Base-by-base conservation (phyloP, 2,329 filamentous ascomycete genomes). In the Clarireedia sp. region DNA sequence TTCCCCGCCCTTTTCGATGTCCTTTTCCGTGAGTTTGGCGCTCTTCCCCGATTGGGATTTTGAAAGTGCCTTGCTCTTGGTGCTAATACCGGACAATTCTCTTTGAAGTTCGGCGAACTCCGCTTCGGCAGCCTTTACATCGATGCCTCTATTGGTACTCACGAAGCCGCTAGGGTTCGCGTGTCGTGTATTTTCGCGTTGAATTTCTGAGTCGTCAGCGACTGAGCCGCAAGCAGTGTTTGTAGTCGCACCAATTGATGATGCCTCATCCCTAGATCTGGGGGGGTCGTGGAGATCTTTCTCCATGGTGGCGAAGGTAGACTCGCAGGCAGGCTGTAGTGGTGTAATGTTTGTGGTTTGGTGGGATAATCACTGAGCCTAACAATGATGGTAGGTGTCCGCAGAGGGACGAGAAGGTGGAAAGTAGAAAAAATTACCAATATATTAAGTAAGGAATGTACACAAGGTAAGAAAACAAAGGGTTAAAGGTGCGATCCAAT, bases 31-130 rank as follows among this genome's bases (percentile, higher is more conserved):
- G n/a, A 21, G 51, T 56, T 16, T 65, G 54, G 56, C 64, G 61
- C 41, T 54, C 66, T 48, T 67, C 64, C 51, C 57, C 14, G 59
- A 60, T 70, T 72, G 67, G 75, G 81, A 7, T 71, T 74, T 51
- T 72, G 75, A 17, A 75, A 84, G 17, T 75, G 66, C 23, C 72
- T 73, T 72, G 66, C 79, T 82, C 0, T 73, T 73, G 29, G 75
- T 75, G 6, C 80, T 84, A n/a, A 78, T 68, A 6, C 75, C 75
- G 2, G 81, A 79, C 19, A 86, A 72, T 67, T 84, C 78, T 37
- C 78, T 75, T 65, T 79, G 85, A 14, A 91, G 75, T 60, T 87
- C 77, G 0, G 79, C 80, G 61, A 90, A 91, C 24, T 90, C 85
- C 33, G 79, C 80, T 68, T 88, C 80, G 44, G 87, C 87, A 51